phyloP scores from a whole-genome alignment of 805 yeast genomes.

The Hemisphaericaspora nanyangensis region DNA sequence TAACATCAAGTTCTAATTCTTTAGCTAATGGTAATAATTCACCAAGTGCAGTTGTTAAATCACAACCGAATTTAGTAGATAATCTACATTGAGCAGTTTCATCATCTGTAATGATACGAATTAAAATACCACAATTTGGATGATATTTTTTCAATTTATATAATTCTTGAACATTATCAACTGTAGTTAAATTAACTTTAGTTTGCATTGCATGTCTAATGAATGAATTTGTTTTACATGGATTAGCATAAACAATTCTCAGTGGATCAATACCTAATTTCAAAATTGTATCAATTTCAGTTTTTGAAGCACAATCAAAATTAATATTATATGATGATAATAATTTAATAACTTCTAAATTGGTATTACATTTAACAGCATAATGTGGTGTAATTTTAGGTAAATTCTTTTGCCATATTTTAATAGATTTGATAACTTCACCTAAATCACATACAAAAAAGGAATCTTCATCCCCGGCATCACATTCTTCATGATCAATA shows the following conservation, averaged over 20 bases:
- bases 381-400: slow-evolving; percentile 84
- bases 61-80: slow-evolving; percentile 86
- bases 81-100: slow-evolving; percentile 80
- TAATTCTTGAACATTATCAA: slow-evolving; percentile 85
- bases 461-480: slow-evolving; percentile 77
- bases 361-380: slow-evolving; percentile 93
- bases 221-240: slow-evolving; percentile 85
- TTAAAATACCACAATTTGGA: slow-evolving; percentile 65
- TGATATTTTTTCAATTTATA: slow-evolving; percentile 64
- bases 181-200: slow-evolving; percentile 71
- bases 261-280: slow-evolving; percentile 58
- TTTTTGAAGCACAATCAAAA: slow-evolving; percentile 91
- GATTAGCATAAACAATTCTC: slow-evolving; percentile 85
- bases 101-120: slow-evolving; percentile 89
- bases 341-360: slow-evolving; percentile 51
- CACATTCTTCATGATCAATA: slow-evolving; percentile 56
- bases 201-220: slow-evolving; percentile 62
- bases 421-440: slow-evolving; percentile 56
- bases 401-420: slow-evolving; percentile 59
- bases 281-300: slow-evolving; percentile 70
- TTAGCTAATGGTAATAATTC: slow-evolving; percentile 59
- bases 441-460: slow-evolving; percentile 87
- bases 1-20: slow-evolving; percentile 57
- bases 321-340: slow-evolving; percentile 64
- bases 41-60: slow-evolving; percentile 46